phyloP scores from a whole-genome alignment of 176 grass and related monocot species.

The Musa schizocarpa region DNA sequence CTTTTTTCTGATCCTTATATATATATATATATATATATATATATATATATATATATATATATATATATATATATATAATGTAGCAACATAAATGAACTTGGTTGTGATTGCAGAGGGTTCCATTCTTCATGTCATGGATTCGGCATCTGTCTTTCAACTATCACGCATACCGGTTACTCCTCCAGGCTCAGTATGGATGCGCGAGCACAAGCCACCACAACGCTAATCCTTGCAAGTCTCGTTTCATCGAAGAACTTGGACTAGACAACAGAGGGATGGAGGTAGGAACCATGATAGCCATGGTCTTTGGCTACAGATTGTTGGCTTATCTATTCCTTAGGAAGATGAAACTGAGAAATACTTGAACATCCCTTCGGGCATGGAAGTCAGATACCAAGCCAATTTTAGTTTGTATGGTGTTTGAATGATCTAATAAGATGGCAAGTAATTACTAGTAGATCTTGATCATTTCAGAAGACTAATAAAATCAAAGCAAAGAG shows the following conservation, averaged over 20 bases:
- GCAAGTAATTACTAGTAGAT: too few species aligned
- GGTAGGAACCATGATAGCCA: slow-evolving; percentile 6
- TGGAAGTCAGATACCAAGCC: too few species aligned
- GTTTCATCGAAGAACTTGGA: slow-evolving; percentile 9
- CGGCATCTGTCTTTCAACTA: slow-evolving; percentile 15
- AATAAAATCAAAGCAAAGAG: too few species aligned
- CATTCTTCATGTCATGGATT: slow-evolving; percentile 14
- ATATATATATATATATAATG: background rate
- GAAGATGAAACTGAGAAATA: background rate
- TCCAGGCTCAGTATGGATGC: slow-evolving; percentile 4
- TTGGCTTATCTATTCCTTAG: slow-evolving; percentile 13
- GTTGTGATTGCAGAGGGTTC: slow-evolving; percentile 11
- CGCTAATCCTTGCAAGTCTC: background rate
- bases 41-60: background rate
- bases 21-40: too few species aligned
- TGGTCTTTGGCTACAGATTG: slow-evolving; percentile 13
- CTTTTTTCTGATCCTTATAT: background rate
- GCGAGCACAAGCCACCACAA: too few species aligned
- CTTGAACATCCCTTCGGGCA: background rate
- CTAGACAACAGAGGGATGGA: slow-evolving; percentile 8
- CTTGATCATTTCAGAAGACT: too few species aligned
- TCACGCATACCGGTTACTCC: slow-evolving; percentile 8
- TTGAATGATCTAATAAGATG: too few species aligned
- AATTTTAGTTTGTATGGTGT: too few species aligned
- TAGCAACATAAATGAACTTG: background rate